Conservation (phyloP, 371 early-diverging fungal species). For the Entomophthora muscae region DNA sequence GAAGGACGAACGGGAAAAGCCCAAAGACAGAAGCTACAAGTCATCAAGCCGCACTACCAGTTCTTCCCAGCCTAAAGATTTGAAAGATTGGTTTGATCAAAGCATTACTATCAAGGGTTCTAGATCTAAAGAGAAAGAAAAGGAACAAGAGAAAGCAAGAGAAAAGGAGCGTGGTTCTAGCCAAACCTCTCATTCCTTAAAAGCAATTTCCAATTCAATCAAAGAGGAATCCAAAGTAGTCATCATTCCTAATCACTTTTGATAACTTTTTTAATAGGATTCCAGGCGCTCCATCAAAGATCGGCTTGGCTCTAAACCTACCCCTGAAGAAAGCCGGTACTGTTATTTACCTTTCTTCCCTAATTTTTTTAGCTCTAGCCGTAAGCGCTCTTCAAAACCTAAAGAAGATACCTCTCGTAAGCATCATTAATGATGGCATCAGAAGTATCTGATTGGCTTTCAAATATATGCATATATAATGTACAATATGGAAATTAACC, state of each 20-base stretch:
- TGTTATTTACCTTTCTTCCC: neutral
- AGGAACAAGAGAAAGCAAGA: neutral
- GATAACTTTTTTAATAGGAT: neutral
- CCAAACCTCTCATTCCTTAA: neutral
- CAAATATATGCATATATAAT: too few species aligned
- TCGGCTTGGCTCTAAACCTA: neutral
- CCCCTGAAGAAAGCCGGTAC: neutral
- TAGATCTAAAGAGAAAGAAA: neutral
- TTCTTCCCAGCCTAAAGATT: neutral
- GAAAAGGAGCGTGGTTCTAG: neutral
- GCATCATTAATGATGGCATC: too few species aligned
- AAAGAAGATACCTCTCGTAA: neutral
- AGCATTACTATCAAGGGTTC: neutral
- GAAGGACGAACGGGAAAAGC: neutral
- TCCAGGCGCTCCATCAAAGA: neutral
- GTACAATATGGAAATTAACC: too few species aligned
- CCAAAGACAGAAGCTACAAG: neutral
- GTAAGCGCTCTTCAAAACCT: neutral
- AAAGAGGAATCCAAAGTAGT: neutral
- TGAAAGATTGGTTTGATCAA: neutral
- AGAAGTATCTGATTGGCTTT: too few species aligned
- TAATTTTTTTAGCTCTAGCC: neutral
- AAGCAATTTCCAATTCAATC: neutral
- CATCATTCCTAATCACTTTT: neutral
- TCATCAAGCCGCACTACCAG: neutral